These are phyloP conservation scores for Exserohilum rostratum DNA, from an alignment of 2,329 filamentous ascomycete genomes.

Conservation along the genomic window DNA sequence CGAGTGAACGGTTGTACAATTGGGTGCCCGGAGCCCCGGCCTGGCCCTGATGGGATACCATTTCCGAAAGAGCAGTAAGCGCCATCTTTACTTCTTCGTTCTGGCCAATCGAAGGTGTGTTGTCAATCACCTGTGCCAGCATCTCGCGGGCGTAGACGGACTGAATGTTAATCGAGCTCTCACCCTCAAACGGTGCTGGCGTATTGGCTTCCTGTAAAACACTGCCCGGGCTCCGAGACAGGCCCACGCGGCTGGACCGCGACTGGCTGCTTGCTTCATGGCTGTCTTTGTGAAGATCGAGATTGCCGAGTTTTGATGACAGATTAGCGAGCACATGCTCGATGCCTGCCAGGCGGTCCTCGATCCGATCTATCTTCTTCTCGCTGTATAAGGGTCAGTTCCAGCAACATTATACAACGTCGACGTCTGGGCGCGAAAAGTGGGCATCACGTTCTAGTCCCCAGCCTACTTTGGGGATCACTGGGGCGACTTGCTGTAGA, in stretches of 20 bases:
- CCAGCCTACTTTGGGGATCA: background rate
- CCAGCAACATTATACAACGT: background rate
- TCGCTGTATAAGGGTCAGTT: constrained; percentile 48
- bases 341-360: constrained; percentile 57
- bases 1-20: constrained; percentile 32
- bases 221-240: constrained; percentile 16
- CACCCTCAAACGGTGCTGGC: constrained; percentile 54
- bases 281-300: constrained; percentile 31
- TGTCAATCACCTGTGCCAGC: constrained; percentile 50
- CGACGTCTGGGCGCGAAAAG: background rate
- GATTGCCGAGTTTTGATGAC: constrained; percentile 35
- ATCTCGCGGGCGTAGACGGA: constrained; percentile 55
- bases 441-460: background rate
- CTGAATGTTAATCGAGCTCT: constrained; percentile 57
- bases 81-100: constrained; percentile 44
- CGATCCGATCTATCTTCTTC: constrained; percentile 60
- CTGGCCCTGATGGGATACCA: constrained; percentile 39
- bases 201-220: constrained; percentile 33
- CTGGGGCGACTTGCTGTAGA: background rate
- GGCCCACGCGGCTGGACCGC: constrained; percentile 26
- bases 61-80: constrained; percentile 39
- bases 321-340: constrained; percentile 51
- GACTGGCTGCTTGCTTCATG: constrained; percentile 34
- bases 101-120: constrained; percentile 40
- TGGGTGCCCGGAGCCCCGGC: constrained; percentile 20